Base-by-base conservation (phyloP, 768 basidiomycete genomes). In the Pluteus cervinus region DNA sequence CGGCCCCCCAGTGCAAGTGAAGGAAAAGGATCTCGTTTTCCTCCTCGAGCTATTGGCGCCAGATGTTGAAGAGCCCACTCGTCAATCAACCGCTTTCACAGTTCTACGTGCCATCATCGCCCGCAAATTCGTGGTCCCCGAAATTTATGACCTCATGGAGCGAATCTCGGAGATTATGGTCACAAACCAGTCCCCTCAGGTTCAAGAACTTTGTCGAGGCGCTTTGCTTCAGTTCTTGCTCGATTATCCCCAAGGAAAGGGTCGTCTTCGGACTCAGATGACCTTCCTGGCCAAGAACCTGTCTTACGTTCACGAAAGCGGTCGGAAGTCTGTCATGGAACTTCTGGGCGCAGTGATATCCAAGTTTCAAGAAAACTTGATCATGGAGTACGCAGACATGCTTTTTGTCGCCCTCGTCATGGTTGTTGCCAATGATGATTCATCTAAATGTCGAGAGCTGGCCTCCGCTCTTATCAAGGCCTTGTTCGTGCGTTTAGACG, bases 61-160 rank as follows among this genome's bases (percentile, higher is more conserved):
- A 0, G 93, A 98, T 54, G 62, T 99, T 7, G 93, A 98, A 56
- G 94, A 97, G 23, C 79, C 86, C 0, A 69, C 69, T 9, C 79
- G 90, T 5, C 96, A 99, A 58, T 76, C 74, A 3, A 73, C 89
- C 7, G 84, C 88, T 6, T 98, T 99, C 56, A 65, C 85, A 1
- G 75, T 98, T 49, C 75, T 99, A 11, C 83, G 90, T 7, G 86
- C 92, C 17, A 90, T 98, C 47, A 81, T 98, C 11, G 74, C 83
- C 4, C 79, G 93, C 22, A 89, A 87, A 53, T 86, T 98, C 45
- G 81, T 98, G 22, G 88, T 94, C 0, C 89, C 89, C 0, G 96
- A 98, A 59, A 84, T 99, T 35, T 99, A 99, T 62, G 93, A 98
- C 57, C 62, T 93, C 24, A 97, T 99, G 93, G 88, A 89, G 42